These are phyloP conservation scores for Bromus sterilis DNA, from an alignment of 176 grass and related monocot genomes.

Conservation along the genomic window DNA sequence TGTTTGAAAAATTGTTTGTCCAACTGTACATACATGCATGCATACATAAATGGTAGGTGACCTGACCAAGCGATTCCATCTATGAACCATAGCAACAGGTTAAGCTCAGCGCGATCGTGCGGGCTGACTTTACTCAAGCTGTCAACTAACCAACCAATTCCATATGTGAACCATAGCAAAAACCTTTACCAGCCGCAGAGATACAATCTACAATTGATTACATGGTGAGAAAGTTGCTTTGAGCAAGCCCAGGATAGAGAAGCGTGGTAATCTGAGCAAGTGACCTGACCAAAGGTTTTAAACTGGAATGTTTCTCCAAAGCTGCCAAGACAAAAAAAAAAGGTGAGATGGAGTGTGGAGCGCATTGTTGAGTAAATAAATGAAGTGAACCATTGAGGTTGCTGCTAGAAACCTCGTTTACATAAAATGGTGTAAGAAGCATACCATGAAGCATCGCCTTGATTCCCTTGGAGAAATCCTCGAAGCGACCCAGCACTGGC, in stretches of 20 bases:
- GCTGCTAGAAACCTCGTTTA: neutral
- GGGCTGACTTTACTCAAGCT: neutral
- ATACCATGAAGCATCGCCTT: constrained; percentile 70
- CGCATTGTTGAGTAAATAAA: neutral
- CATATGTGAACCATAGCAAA: neutral
- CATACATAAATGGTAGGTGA: neutral
- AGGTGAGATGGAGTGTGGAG: neutral
- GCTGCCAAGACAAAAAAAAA: constrained; percentile 20
- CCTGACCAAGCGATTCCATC: too few relatives aligned
- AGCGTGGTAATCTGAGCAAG: constrained; percentile 44
- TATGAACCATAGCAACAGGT: neutral
- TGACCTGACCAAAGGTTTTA: constrained; percentile 43
- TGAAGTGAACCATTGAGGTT: neutral
- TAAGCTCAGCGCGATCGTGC: neutral
- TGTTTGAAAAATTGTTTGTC: too few relatives aligned
- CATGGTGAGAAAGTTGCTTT: constrained; percentile 33
- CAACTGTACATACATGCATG: neutral
- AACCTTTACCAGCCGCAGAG: neutral
- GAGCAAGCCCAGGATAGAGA: constrained; percentile 46
- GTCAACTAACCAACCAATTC: neutral
- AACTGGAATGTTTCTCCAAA: constrained; percentile 42
- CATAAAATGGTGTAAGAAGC: neutral
- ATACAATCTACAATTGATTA: constrained; percentile 37
- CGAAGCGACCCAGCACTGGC: constrained; percentile 68
- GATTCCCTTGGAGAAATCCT: constrained; percentile 84